phyloP scores from a whole-genome alignment of 139 green algal genomes.

The Coccomyxa sp. region DNA sequence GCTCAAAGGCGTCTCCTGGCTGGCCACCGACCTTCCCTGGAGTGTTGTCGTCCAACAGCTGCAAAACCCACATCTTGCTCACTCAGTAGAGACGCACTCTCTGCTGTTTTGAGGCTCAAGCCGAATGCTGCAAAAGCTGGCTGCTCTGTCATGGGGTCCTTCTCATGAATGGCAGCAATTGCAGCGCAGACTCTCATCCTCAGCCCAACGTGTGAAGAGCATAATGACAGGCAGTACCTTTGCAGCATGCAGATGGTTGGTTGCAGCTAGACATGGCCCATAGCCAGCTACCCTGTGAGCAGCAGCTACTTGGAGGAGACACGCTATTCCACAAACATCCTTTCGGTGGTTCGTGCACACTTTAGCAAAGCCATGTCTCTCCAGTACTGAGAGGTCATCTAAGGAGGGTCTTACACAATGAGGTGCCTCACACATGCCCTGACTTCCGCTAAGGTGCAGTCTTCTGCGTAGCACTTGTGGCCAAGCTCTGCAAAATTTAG shows the following conservation, averaged over 20 bases:
- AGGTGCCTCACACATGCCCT: constrained; percentile 41
- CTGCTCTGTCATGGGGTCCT: too few species aligned
- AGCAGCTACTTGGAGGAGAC: background rate
- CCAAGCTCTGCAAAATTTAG: constrained; percentile 23
- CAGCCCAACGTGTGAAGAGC: too few species aligned
- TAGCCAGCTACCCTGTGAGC: constrained; percentile 38
- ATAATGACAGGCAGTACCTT: too few species aligned
- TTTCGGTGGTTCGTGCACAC: too few species aligned
- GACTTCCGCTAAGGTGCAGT: constrained; percentile 34
- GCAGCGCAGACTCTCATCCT: too few species aligned
- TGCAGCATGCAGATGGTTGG: constrained; percentile 40
- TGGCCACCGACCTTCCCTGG: constrained; percentile 49
- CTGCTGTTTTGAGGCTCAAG: background rate
- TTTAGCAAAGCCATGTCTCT: too few species aligned
- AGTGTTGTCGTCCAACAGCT: constrained; percentile 32
- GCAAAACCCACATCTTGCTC: too few species aligned
- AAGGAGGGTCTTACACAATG: constrained; percentile 31
- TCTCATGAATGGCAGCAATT: too few species aligned
- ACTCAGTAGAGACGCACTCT: too few species aligned
- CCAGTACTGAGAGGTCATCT: too few species aligned
- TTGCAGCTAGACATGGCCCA: constrained; percentile 44
- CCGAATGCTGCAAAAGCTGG: background rate
- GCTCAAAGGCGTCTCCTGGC: constrained; percentile 58
- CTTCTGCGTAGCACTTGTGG: constrained; percentile 13
- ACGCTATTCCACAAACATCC: background rate